Evolutionary conservation across 1,284 basidiomycete species (phyloP).

Genomic region (Trichosporon asahii): DNA sequence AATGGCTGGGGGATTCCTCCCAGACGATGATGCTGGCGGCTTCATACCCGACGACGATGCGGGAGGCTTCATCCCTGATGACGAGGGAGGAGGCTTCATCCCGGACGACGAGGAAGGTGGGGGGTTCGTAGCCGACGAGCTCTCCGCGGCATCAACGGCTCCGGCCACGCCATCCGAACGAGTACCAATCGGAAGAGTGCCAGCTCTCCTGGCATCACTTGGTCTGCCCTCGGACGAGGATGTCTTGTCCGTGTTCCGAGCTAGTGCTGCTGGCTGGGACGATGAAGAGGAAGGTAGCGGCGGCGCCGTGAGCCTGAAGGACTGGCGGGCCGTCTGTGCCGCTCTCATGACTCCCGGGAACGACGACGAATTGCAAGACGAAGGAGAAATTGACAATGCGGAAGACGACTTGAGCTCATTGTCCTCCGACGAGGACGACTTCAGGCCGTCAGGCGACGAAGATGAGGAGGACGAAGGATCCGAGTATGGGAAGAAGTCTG

Average conservation of each 20-base stretch:
- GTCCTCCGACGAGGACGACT: conserved; percentile 28
- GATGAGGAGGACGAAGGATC: conserved; percentile 18
- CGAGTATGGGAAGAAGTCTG: conserved; percentile 17
- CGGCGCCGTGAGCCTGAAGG: conserved; percentile 32
- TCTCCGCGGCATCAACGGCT: neutral
- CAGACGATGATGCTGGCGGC: conserved; percentile 24
- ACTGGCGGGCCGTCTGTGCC: conserved; percentile 47
- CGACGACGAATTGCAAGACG: conserved; percentile 22
- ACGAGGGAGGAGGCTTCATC: conserved; percentile 28
- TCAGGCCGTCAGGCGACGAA: conserved; percentile 27
- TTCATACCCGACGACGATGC: conserved; percentile 27
- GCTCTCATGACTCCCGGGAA: conserved; percentile 44
- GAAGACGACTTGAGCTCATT: conserved; percentile 13
- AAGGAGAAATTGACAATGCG: conserved; percentile 18
- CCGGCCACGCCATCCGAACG: conserved; percentile 9
- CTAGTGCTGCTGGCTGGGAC: conserved; percentile 45
- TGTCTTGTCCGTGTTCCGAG: conserved; percentile 45
- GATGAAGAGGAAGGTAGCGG: conserved; percentile 22
- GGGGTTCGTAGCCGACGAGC: conserved; percentile 28
- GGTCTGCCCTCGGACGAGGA: conserved; percentile 48
- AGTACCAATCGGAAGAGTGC: conserved; percentile 39
- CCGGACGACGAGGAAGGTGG: conserved; percentile 21
- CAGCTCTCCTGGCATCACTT: conserved; percentile 37
- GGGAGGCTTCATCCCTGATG: conserved; percentile 27
- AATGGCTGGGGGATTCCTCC: conserved; percentile 27